Evolutionary conservation across 148 eudicot genomes (phyloP), one percentile per base, ranked within the genome.

Genomic region (Silene latifolia): DNA sequence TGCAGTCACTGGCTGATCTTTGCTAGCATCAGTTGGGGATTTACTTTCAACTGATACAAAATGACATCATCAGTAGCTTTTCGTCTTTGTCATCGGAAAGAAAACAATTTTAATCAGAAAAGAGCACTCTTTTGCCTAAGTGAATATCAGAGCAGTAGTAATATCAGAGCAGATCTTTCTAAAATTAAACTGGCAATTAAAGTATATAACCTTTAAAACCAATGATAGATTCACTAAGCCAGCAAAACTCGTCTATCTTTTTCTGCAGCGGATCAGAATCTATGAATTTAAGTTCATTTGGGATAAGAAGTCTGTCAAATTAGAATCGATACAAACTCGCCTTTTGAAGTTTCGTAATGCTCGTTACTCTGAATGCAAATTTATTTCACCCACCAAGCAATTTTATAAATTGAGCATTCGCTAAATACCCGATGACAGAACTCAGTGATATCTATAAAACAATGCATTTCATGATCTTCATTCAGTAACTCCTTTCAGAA

Each of bases 21-120:
- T 84, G 80, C 88, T 87, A 39, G 83, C 84, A 72, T 83, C 86
- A 44, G 77, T 87, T 60, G 82, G 65, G 27, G 84, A 78, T 82
- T 89, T 89, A 76, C 82, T 89, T 75, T 89, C 93, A 81, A 77
- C 86, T 82, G 82, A 61, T 27, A 74, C 46, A 64, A 24, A 77
- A 59, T 61, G 54, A 76, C 7, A 67, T 29, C 47, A 32, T 46
- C 58, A 47, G n/a, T n/a, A n/a, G n/a, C n/a, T n/a, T 29, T 64
- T 64, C 47, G 46, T 14, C 42, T 62, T 23, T 39, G 20, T 24
- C 9, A 23, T 51, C 1, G 25, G 0, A 13, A 0, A 56, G 2
- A 9, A 29, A n/a, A 9, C 8, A 35, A n/a, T 42, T 8, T 3
- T 13, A 39, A 35, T 35, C 47, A 65, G 68, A 29, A 64, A 0